Conservation (phyloP, 768 basidiomycete species). For the Pholiota conissans region DNA sequence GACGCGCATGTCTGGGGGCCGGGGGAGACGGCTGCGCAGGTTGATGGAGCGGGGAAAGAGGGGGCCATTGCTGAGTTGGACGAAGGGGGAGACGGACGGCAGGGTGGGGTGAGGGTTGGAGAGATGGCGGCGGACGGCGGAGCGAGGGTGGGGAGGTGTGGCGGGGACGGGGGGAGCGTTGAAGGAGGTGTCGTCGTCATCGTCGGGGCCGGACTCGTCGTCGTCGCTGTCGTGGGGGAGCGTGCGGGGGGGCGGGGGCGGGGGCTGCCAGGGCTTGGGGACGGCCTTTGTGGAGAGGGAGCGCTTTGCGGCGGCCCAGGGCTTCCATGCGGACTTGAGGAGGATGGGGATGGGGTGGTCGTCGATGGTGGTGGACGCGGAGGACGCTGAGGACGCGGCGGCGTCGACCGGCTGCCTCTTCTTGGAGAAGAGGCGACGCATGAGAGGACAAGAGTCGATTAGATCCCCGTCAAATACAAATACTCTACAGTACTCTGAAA, state of each 20-base stretch:
- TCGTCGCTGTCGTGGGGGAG: slow-evolving; percentile 24
- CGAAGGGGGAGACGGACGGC: slow-evolving; percentile 49
- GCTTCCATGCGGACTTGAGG: slow-evolving; percentile 47
- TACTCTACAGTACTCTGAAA: slow-evolving; percentile 3
- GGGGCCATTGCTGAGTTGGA: slow-evolving; percentile 19
- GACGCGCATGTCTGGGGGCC: slow-evolving; percentile 39
- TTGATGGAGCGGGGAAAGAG: slow-evolving; percentile 43
- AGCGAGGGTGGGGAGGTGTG: slow-evolving; percentile 26
- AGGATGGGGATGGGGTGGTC: slow-evolving; percentile 44
- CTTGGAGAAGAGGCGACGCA: slow-evolving; percentile 60
- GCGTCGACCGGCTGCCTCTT: slow-evolving; percentile 1
- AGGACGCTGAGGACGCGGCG: slow-evolving; percentile 52
- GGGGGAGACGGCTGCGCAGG: slow-evolving; percentile 34
- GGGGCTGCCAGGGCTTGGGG: slow-evolving; percentile 7
- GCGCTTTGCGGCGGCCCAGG: slow-evolving; percentile 50
- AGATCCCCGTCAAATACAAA: not conserved
- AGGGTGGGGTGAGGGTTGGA: slow-evolving; percentile 45
- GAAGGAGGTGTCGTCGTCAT: slow-evolving; percentile 26
- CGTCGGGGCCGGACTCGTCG: slow-evolving; percentile 21
- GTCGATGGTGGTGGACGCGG: slow-evolving; percentile 68
- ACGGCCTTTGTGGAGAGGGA: slow-evolving; percentile 13
- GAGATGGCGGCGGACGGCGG: slow-evolving; percentile 43
- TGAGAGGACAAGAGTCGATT: slow-evolving; percentile 23
- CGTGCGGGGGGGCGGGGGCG: slow-evolving; percentile 18
- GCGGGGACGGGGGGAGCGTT: slow-evolving; percentile 9